Conservation (phyloP, 345 rosid genomes). For the Heritiera fomes region DNA sequence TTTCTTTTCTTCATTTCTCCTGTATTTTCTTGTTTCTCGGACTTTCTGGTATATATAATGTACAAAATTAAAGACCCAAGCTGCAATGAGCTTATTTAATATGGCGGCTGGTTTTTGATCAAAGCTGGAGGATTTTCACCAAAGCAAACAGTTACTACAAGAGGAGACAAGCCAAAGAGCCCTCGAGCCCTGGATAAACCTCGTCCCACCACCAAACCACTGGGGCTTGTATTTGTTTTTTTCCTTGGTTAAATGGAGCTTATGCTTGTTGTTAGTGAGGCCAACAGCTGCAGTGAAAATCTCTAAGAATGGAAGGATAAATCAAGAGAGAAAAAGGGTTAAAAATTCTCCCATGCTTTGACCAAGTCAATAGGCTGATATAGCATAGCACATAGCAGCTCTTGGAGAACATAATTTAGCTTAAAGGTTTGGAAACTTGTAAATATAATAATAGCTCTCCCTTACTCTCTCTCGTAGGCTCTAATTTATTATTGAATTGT, state of each 20-base stretch:
- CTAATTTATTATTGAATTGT: conserved; percentile 22
- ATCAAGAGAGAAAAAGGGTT: background rate
- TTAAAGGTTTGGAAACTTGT: conserved; percentile 13
- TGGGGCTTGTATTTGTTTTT: conserved; percentile 3
- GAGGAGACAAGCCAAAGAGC: background rate
- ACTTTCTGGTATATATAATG: no score
- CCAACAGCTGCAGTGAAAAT: conserved; percentile 7
- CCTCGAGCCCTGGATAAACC: conserved; percentile 18
- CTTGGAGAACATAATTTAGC: conserved; percentile 18
- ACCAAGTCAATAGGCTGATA: conserved; percentile 28
- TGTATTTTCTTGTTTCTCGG: background rate
- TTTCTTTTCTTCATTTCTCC: background rate
- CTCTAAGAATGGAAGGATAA: background rate
- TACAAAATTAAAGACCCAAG: background rate
- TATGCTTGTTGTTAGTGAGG: conserved; percentile 7
- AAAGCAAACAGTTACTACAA: background rate
- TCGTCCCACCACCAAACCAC: background rate
- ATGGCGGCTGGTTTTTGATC: conserved; percentile 4
- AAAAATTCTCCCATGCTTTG: conserved; percentile 21
- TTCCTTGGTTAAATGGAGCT: background rate
- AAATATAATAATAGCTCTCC: conserved; percentile 10
- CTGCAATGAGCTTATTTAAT: conserved; percentile 1
- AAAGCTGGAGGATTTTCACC: background rate
- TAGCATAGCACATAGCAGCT: conserved; percentile 5
- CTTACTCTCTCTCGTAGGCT: background rate